Percentiles rank a stretch among this genome's conserved stretches.
Conservation (phyloP, 345 rosid genomes). For the Eucalyptus decipiens region DNA sequence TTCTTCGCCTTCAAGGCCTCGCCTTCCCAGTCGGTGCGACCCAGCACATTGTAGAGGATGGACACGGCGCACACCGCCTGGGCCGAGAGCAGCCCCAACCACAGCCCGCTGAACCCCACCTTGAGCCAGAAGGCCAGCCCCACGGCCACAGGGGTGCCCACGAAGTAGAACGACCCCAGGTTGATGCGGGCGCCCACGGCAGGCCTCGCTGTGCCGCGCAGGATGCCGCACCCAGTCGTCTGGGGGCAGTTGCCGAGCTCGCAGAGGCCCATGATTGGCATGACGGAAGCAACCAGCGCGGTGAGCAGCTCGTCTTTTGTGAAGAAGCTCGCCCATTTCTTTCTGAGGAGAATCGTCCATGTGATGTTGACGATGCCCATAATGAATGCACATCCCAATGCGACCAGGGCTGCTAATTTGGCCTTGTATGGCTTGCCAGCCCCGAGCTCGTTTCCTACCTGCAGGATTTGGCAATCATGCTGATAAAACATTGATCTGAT, state of each 20-base stretch:
- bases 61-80: conserved; percentile 79
- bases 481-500: background rate
- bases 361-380: conserved; percentile 61
- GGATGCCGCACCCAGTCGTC: conserved; percentile 90
- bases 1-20: conserved; percentile 70
- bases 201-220: conserved; percentile 86
- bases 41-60: conserved; percentile 49
- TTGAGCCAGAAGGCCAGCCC: conserved; percentile 68
- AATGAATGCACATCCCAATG: conserved; percentile 71
- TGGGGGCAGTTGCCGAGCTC: conserved; percentile 97
- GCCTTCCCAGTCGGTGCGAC: conserved; percentile 72
- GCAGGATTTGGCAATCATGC: background rate
- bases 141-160: conserved; percentile 92
- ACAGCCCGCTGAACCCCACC: conserved; percentile 81
- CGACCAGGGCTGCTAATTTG: conserved; percentile 70
- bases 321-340: conserved; percentile 77
- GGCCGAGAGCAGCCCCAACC: conserved; percentile 86
- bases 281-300: conserved; percentile 59
- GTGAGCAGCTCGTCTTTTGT: conserved; percentile 49
- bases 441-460: conserved; percentile 99
- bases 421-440: conserved; percentile 88
- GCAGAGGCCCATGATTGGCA: conserved; percentile 87
- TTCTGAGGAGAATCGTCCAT: conserved; percentile 65
- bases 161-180: conserved; percentile 78
- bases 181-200: conserved; percentile 74